Evolutionary conservation across 164 flowering plant species (phyloP), one percentile per base, ranked within the genome.

Genomic region (Stephania japonica): DNA sequence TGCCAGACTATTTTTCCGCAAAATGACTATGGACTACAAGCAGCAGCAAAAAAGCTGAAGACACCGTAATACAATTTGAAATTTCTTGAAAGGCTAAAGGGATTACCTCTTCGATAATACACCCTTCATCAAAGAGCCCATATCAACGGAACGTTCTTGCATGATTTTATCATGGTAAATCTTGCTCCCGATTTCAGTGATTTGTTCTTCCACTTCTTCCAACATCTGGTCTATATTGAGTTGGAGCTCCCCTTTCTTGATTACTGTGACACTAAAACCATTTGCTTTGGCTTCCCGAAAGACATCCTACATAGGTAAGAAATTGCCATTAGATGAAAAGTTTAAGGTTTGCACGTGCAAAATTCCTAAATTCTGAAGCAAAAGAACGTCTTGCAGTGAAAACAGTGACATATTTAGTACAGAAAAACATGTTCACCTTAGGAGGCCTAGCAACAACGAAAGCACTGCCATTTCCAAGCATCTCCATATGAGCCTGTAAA

Each of bases 211-310:
- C 71, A 90, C 97, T 75, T 92, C 97, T 84, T 91, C 97, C 75
- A 94, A 73, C 65, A 89, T 77, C 76, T 88, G 91, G 78, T 92
- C 98, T 67, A 89, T 81, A 81, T 88, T 88, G 75, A 92, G 89
- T 76, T 85, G 73, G 65, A 92, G 81, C 80, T 92, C 87, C 67
- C 95, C 94, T 80, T 88, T 92, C 80, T 88, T 89, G 62, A 94
- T 87, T 49, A 94, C 96, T 6, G 96, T 92, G 10, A 92, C 93
- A 81, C 78, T 80, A 70, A 91, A 91, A 14, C 99, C 97, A 84
- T 91, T 90, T 80, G 88, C 94, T 84, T 86, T 91, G 85, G 99
- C 94, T 76, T 90, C 94, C 44, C 90, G 86, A 76, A 84, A 91
- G 25, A 88, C 86, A 82, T 92, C 96, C 99, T 92, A 69, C 67